phyloP scores from a whole-genome alignment of 108 stramenopile genomes.

The Nitzschia putrida region DNA sequence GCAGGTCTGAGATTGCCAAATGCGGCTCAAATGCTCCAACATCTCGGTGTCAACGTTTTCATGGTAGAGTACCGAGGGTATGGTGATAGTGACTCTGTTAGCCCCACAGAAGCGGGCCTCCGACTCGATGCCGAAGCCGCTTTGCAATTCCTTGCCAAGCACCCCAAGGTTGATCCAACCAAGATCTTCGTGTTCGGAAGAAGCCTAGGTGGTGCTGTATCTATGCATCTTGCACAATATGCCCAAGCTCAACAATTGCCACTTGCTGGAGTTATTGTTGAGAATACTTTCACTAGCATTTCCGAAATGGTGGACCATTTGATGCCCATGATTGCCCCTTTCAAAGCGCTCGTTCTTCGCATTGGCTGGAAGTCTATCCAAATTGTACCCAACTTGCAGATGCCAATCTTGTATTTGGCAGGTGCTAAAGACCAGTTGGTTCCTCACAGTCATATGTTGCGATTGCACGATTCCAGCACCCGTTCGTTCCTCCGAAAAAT shows the following conservation, averaged over 20 bases:
- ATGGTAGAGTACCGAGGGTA: slow-evolving; percentile 95
- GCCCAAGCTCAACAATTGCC: slow-evolving; percentile 46
- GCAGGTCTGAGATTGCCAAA: slow-evolving; percentile 77
- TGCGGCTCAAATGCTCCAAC: slow-evolving; percentile 71
- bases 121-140: slow-evolving; percentile 88
- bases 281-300: slow-evolving; percentile 95
- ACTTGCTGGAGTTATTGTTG: slow-evolving; percentile 88
- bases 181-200: slow-evolving; percentile 87
- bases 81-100: slow-evolving; percentile 73
- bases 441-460: slow-evolving; percentile 88
- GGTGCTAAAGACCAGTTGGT: slow-evolving; percentile 91
- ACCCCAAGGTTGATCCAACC: slow-evolving; percentile 60
- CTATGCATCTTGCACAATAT: slow-evolving; percentile 80
- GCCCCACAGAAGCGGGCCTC: slow-evolving; percentile 79
- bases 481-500: slow-evolving; percentile 30
- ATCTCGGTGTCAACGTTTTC: slow-evolving; percentile 73
- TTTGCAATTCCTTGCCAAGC: slow-evolving; percentile 37
- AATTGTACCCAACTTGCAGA: slow-evolving; percentile 50
- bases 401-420: slow-evolving; percentile 84
- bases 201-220: slow-evolving; percentile 92
- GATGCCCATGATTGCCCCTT: slow-evolving; percentile 82
- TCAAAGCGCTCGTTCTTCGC: slow-evolving; percentile 82
- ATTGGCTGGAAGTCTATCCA: slow-evolving; percentile 80
- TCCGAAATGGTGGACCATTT: slow-evolving; percentile 92
- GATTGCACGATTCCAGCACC: slow-evolving; percentile 52